Evolutionary conservation across 179 eudicot genomes (phyloP).

Genomic region (Silene noctiflora): DNA sequence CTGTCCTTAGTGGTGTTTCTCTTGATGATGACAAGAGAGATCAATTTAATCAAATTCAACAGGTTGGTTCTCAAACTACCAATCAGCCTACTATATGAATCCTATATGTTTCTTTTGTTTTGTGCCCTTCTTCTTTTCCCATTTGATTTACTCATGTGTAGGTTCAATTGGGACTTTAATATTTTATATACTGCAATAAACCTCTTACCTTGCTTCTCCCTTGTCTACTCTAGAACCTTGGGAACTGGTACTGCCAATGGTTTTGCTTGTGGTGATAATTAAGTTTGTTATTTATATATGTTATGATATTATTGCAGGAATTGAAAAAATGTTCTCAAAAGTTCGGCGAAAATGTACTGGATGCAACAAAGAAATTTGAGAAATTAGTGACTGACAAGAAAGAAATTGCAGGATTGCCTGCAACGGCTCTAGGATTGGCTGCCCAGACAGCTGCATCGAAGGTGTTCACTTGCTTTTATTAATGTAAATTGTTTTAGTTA

Average conservation of each 20-base stretch:
- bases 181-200: background rate
- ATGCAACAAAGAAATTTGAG: conserved; percentile 96
- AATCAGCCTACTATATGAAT: background rate
- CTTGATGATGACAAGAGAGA: conserved; percentile 91
- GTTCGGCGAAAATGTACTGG: conserved; percentile 88
- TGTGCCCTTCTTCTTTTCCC: background rate
- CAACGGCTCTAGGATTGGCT: conserved; percentile 86
- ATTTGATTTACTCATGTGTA: background rate
- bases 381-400: conserved; percentile 76
- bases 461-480: conserved; percentile 34
- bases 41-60: conserved; percentile 78
- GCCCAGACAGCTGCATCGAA: conserved; percentile 95
- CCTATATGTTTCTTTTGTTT: background rate
- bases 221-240: background rate
- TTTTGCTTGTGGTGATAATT: background rate
- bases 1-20: conserved; percentile 78
- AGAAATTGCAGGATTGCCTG: conserved; percentile 87
- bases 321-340: conserved; percentile 72
- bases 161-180: background rate
- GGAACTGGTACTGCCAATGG: background rate
- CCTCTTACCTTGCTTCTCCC: conserved; percentile 6
- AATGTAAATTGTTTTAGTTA: background rate
- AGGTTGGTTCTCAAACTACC: conserved; percentile 39
- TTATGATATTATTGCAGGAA: conserved; percentile 49
- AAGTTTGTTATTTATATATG: background rate